Evolutionary conservation across 2,329 filamentous ascomycete species (phyloP), one percentile per base, ranked within the genome.

Genomic region (Drechslerella coelobrocha): DNA sequence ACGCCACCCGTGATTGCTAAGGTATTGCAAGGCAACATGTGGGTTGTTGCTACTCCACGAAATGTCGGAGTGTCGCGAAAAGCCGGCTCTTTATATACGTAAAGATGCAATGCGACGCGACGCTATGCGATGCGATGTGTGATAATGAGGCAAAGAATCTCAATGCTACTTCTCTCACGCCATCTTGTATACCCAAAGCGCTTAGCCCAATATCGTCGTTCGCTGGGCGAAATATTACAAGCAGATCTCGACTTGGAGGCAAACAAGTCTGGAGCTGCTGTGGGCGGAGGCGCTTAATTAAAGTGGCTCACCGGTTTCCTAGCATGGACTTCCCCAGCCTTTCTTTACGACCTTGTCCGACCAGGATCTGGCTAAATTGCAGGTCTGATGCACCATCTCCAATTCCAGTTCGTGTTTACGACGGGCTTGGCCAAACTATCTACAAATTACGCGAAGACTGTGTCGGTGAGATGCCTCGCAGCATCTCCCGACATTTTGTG

Each of bases 311-410:
- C 23, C 29, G 51, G 54, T 68, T 45, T 45, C 19, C 41, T n/a
- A 45, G 41, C 41, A 45, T 45, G 41, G 41, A 45, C 41, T n/a
- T 45, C 41, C 29, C 41, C 62, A 68, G 55, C 48, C 52, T 24
- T 60, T 69, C 23, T n/a, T 14, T 17, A 39, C 10, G 19, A 29
- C 61, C 61, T 48, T 61, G 57, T 31, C 37, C 21, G 51, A 47
- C 56, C 24, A 51, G 63, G 63, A 61, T 68, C 2, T 27, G 47
- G 63, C 31, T 52, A 56, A 65, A 68, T 68, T 68, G 19, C 65
- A 69, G 57, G 52, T 26, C 47, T 62, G 55, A 68, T 68, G 62
- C 63, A 65, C 61, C 47, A 57, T 51, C 51, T 51, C 19, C 41
- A 45, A 19, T 21, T 19, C 41, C 41, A 45, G 41, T 19, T 45